phyloP scores from a whole-genome alignment of 2,329 filamentous ascomycete genomes.

The Neophaeococcomyces aloes region DNA sequence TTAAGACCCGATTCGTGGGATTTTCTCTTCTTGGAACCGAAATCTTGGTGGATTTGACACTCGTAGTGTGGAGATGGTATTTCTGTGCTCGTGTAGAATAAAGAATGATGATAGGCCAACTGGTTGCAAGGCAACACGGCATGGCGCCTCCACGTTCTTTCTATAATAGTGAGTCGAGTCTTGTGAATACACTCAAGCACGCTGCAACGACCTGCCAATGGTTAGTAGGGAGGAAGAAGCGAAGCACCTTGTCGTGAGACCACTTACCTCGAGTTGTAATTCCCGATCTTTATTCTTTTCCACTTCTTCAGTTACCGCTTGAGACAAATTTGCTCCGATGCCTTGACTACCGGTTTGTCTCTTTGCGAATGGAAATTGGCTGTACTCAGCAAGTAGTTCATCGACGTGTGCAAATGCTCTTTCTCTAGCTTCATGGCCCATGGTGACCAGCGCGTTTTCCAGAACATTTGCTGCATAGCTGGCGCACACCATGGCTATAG shows the following conservation, averaged over 20 bases:
- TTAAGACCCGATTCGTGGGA: no score
- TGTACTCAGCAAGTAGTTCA: slow-evolving; percentile 89
- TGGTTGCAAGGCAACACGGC: neutral
- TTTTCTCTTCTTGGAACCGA: no score
- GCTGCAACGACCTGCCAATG: slow-evolving; percentile 64
- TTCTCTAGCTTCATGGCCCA: slow-evolving; percentile 89
- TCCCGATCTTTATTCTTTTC: slow-evolving; percentile 84
- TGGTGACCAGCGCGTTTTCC: slow-evolving; percentile 88
- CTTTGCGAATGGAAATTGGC: slow-evolving; percentile 90
- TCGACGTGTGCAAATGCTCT: slow-evolving; percentile 94
- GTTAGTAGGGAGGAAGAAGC: slow-evolving; percentile 5
- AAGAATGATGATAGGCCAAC: neutral
- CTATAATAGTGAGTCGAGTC: slow-evolving; percentile 87
- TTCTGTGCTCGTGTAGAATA: no score
- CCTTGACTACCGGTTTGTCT: slow-evolving; percentile 65
- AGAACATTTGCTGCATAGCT: slow-evolving; percentile 96
- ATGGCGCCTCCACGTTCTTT: neutral
- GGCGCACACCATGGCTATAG: slow-evolving; percentile 91
- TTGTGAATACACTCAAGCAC: slow-evolving; percentile 92
- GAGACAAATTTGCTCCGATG: slow-evolving; percentile 83
- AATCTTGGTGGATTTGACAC: no score
- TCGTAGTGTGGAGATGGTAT: no score
- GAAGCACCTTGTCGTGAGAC: neutral
- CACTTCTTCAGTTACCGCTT: slow-evolving; percentile 78
- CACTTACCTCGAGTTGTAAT: slow-evolving; percentile 78